Base-by-base conservation (phyloP, 371 early-diverging fungal genomes). In the Mucor racemosus region DNA sequence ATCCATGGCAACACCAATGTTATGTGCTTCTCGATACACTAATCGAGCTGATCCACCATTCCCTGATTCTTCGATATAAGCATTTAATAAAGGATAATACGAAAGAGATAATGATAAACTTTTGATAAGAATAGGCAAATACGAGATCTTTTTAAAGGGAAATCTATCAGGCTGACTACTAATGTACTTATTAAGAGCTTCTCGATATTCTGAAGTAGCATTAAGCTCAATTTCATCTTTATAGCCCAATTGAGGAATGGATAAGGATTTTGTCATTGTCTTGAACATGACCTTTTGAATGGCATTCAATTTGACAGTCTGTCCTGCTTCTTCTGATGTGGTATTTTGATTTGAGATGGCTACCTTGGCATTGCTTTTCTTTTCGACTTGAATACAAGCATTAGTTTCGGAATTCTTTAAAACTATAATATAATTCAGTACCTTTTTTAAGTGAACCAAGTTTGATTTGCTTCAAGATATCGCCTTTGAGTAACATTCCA, bases 1-100 rank as follows among this genome's bases (percentile, higher is more conserved):
- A 73, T 98, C 98, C 94, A 98, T 95, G 34, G 98, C 98, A 36
- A 98, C 75, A 40, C 96, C 95, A 63, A 98, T 91, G 77, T 97
- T 94, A 75, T 97, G 97, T 1, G 78, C 70, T 5, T 84, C 76
- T 44, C 95, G 84, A 76, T 91, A 95, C 60, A 79, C 76, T 41
- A 95, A 72, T 71, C 85, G 77, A 14, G 48, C 36, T 1, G 26
- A 19, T 1, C 39, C 40, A 35, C 34, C 56, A 3, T 38, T n/a
- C 40, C 11, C n/a, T n/a, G 11, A 7, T 31, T 65, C 40, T 34
- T 13, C n/a, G 1, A 64, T 39, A 21, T 61, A 39, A 10, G 95
- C 90, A 68, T 97, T 97, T 62, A 97, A 71, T 19, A 96, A 82
- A 13, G 97, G 97, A 77, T 81, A 95, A 54, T 90, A 81, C 11